phyloP scores from a whole-genome alignment of 2,329 filamentous ascomycete species.

The Stenocarpella maydis region DNA sequence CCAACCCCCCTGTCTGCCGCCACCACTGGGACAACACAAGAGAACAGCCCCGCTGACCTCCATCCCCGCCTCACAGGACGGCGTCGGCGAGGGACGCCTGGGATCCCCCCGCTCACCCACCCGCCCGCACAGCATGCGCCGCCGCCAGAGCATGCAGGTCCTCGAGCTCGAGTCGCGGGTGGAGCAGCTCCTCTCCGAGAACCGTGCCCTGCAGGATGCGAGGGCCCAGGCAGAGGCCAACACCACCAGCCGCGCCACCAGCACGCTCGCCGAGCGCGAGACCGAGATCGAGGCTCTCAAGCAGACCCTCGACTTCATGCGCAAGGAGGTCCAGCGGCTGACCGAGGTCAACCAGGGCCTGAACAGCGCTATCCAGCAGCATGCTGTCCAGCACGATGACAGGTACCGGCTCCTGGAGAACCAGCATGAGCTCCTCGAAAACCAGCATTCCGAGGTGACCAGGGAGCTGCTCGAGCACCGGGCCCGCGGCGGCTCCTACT shows the following conservation, averaged over 20 bases:
- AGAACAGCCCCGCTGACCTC: constrained; percentile 33
- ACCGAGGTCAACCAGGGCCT: constrained; percentile 85
- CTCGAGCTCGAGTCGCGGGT: constrained; percentile 88
- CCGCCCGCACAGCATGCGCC: constrained; percentile 93
- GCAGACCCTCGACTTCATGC: constrained; percentile 79
- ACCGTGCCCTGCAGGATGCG: constrained; percentile 78
- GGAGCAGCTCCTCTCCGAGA: constrained; percentile 86
- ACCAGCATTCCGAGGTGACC: constrained; percentile 70
- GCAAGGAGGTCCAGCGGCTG: constrained; percentile 81
- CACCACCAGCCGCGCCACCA: constrained; percentile 71
- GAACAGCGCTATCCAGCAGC: constrained; percentile 76
- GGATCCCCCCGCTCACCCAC: constrained; percentile 92
- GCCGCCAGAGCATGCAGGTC: constrained; percentile 96
- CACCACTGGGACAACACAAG: neutral
- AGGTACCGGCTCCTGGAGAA: constrained; percentile 73
- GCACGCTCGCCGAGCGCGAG: constrained; percentile 81
- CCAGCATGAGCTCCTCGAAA: constrained; percentile 71
- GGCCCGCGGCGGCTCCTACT: constrained; percentile 67
- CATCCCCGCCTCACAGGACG: constrained; percentile 70
- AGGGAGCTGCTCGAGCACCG: constrained; percentile 76
- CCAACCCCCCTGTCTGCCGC: constrained; percentile 42
- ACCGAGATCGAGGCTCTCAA: constrained; percentile 85
- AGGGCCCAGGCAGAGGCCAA: constrained; percentile 73
- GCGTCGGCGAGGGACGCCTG: constrained; percentile 86
- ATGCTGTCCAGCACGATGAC: constrained; percentile 78